Percentiles rank a stretch among this genome's conserved stretches.
Conservation (phyloP, 2,329 filamentous ascomycete genomes). For the Leptographium wingfieldii region DNA sequence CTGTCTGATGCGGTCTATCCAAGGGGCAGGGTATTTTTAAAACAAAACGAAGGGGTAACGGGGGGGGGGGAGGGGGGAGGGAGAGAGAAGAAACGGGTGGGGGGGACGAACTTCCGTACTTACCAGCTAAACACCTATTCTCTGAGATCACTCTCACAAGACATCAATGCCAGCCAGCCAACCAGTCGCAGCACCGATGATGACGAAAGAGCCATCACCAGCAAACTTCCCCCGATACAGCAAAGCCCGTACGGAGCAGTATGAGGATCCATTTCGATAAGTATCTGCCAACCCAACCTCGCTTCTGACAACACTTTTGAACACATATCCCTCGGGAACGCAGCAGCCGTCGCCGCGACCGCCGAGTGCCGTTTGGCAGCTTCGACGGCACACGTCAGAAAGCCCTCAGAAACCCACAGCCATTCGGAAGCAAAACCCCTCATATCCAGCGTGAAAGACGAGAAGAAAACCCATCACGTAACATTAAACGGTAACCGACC, state of each 20-base stretch:
- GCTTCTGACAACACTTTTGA: neutral
- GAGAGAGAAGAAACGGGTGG: neutral
- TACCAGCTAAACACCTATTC: conserved; percentile 13
- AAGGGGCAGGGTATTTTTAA: neutral
- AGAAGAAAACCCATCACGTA: neutral
- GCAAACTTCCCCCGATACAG: neutral
- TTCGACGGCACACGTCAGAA: conserved; percentile 4
- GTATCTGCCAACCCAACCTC: neutral
- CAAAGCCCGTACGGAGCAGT: neutral
- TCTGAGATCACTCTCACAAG: conserved; percentile 9
- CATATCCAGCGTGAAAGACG: neutral
- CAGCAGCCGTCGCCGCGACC: conserved; percentile 11
- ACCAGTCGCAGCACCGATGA: neutral
- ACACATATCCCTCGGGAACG: conserved; percentile 10
- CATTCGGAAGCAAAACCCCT: conserved; percentile 7
- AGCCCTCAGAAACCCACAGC: conserved; percentile 13
- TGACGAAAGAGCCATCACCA: neutral
- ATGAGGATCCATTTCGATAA: neutral
- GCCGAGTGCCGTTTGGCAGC: conserved; percentile 1
- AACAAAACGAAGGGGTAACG: neutral
- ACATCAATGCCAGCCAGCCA: conserved; percentile 9
- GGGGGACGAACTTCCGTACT: conserved; percentile 5
- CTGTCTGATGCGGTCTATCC: neutral
- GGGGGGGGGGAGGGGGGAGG: neutral
- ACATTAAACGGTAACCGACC: neutral